phyloP scores from a whole-genome alignment of 2,329 filamentous ascomycete species.

The Alternaria conjuncta region DNA sequence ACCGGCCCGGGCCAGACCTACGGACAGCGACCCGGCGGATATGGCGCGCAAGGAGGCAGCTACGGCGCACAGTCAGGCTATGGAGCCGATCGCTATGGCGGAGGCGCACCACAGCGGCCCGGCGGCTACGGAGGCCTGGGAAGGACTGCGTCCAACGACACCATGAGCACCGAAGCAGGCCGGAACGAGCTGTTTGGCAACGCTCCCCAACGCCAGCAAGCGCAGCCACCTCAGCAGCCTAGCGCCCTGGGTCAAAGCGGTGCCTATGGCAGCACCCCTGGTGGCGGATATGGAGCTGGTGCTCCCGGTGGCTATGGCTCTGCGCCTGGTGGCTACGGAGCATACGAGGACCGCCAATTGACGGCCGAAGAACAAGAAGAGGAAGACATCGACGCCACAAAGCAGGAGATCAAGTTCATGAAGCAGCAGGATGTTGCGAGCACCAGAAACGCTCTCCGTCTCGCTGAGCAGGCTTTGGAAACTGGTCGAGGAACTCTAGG shows the following conservation, averaged over 20 bases:
- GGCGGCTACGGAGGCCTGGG: conserved; percentile 51
- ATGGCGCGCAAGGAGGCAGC: conserved; percentile 36
- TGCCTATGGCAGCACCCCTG: conserved; percentile 26
- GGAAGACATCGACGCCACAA: conserved; percentile 73
- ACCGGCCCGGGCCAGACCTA: conserved; percentile 51
- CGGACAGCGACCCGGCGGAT: conserved; percentile 40
- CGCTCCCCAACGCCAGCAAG: conserved; percentile 58
- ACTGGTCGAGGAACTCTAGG: conserved; percentile 61
- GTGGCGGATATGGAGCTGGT: conserved; percentile 30
- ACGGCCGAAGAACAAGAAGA: conserved; percentile 81
- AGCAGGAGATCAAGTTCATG: conserved; percentile 75
- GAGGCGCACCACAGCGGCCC: conserved; percentile 47
- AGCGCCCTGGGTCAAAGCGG: conserved; percentile 25
- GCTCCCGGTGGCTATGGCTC: conserved; percentile 29
- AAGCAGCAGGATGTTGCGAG: conserved; percentile 76
- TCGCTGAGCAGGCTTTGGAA: conserved; percentile 72
- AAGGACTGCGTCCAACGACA: conserved; percentile 51
- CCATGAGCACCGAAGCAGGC: conserved; percentile 57
- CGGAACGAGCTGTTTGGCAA: conserved; percentile 70
- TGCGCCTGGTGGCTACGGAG: conserved; percentile 49
- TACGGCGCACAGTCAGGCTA: conserved; percentile 48
- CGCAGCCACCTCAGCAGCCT: conserved; percentile 46
- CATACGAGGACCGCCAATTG: conserved; percentile 74
- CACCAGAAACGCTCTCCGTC: conserved; percentile 67
- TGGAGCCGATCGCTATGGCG: conserved; percentile 56